Evolutionary conservation across 306 rosid genomes (phyloP).

Genomic region (Vigna nakashimae): DNA sequence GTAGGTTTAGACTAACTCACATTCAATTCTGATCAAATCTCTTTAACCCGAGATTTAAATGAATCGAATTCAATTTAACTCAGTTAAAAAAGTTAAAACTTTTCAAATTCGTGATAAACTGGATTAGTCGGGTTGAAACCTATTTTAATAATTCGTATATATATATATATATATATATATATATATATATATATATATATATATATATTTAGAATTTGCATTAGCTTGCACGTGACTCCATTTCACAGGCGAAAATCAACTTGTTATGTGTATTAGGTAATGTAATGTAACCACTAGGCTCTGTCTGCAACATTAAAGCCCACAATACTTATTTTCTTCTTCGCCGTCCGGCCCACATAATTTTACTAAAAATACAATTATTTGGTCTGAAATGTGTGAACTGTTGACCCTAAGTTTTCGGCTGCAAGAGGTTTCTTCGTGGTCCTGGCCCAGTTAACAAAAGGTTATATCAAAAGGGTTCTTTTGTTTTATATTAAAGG

Average conservation of each 20-base stretch:
- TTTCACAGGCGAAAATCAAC: neutral
- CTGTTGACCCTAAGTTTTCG: constrained; percentile 12
- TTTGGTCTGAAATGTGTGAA: constrained; percentile 28
- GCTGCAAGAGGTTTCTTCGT: constrained; percentile 4
- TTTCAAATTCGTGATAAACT: too few species aligned
- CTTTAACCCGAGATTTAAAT: too few species aligned
- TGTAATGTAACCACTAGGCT: neutral
- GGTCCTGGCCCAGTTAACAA: neutral
- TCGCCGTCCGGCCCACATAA: constrained; percentile 5
- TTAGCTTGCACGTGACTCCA: constrained; percentile 17
- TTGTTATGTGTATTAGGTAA: neutral
- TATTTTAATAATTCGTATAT: too few species aligned
- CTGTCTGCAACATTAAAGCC: constrained; percentile 13
- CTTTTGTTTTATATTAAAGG: neutral
- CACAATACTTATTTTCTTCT: neutral
- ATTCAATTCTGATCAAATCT: too few species aligned
- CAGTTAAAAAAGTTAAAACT: too few species aligned
- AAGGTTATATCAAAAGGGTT: too few species aligned
- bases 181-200: too few species aligned
- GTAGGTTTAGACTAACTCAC: too few species aligned
- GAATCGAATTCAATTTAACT: too few species aligned
- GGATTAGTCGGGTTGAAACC: too few species aligned
- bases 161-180: too few species aligned
- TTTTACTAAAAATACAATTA: constrained; percentile 5
- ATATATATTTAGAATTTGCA: neutral